A percentile compares a stretch with the other conserved stretches of the same genome.
phyloP scores from a whole-genome alignment of 2,329 filamentous ascomycete genomes.

The Neoarthrinium moseri region DNA sequence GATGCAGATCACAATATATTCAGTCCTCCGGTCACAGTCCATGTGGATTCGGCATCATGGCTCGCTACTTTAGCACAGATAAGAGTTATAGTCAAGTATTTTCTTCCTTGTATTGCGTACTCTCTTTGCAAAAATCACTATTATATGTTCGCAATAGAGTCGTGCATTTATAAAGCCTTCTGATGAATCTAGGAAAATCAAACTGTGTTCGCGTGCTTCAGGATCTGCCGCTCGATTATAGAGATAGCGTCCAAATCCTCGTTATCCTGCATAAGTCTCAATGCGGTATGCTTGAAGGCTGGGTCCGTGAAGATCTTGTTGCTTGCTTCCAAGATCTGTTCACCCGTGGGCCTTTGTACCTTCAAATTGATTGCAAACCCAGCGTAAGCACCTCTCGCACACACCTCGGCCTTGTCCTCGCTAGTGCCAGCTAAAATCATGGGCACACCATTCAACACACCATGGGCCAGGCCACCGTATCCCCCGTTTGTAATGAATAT shows the following conservation, averaged over 20 bases:
- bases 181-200: background rate
- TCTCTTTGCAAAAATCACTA: too few relatives aligned
- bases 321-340: slow-evolving; percentile 2
- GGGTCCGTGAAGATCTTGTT: slow-evolving; percentile 5
- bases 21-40: too few relatives aligned
- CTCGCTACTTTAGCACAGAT: too few relatives aligned
- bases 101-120: too few relatives aligned
- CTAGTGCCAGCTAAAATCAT: slow-evolving; percentile 43
- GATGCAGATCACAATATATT: too few relatives aligned
- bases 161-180: too few relatives aligned
- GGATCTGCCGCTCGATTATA: slow-evolving; percentile 14
- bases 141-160: too few relatives aligned
- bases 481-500: slow-evolving; percentile 48
- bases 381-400: slow-evolving; percentile 38
- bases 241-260: slow-evolving; percentile 18
- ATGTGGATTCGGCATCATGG: too few relatives aligned
- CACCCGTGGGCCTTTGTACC: slow-evolving; percentile 24
- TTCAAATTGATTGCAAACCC: slow-evolving; percentile 44
- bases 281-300: slow-evolving; percentile 7
- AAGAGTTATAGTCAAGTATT: too few relatives aligned
- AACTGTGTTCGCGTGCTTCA: slow-evolving; percentile 21
- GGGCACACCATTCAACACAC: slow-evolving; percentile 42
- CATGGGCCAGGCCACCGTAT: slow-evolving; percentile 46
- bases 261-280: slow-evolving; percentile 30
- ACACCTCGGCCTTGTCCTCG: slow-evolving; percentile 41